Percentiles rank a stretch among this genome's conserved stretches.
These are phyloP conservation scores for Xylariaceae sp. DNA, from an alignment of 2,329 filamentous ascomycete genomes.

Conservation along the genomic window DNA sequence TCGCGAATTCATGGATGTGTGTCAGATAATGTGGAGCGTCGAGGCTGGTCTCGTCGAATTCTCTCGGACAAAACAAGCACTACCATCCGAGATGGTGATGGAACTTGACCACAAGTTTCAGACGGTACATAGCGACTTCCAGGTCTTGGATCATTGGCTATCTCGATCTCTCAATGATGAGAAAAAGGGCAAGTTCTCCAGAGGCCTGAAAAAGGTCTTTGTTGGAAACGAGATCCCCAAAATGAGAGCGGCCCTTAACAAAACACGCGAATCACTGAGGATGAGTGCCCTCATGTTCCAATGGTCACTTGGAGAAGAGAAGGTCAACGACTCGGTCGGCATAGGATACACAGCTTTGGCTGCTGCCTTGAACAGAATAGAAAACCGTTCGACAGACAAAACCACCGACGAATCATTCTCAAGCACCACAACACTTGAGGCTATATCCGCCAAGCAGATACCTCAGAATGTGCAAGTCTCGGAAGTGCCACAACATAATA, in stretches of 20 bases:
- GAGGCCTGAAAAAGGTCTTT: slow-evolving; percentile 61
- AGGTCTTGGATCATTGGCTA: slow-evolving; percentile 60
- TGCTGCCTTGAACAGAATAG: slow-evolving; percentile 56
- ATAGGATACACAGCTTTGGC: slow-evolving; percentile 66
- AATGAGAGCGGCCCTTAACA: slow-evolving; percentile 53
- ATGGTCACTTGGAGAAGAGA: slow-evolving; percentile 58
- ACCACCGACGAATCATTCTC: slow-evolving; percentile 24
- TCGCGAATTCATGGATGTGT: slow-evolving; percentile 63
- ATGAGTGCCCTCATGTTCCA: slow-evolving; percentile 63
- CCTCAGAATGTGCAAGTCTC: background rate
- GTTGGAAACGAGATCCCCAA: slow-evolving; percentile 58
- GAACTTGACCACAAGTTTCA: slow-evolving; percentile 63
- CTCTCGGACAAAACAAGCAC: slow-evolving; percentile 44
- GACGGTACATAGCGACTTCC: slow-evolving; percentile 58
- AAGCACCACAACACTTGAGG: background rate
- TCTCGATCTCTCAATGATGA: slow-evolving; percentile 59
- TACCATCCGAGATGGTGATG: slow-evolving; percentile 57
- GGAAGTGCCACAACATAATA: background rate
- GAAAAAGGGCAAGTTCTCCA: slow-evolving; percentile 56
- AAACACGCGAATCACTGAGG: slow-evolving; percentile 57
- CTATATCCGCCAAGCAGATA: background rate
- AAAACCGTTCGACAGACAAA: slow-evolving; percentile 26
- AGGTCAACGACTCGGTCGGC: slow-evolving; percentile 56
- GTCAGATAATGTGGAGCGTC: slow-evolving; percentile 63
- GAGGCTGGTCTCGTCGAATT: slow-evolving; percentile 60